Evolutionary conservation across 371 early-diverging fungal genomes (phyloP).

Genomic region (Haplosporangium sp.): DNA sequence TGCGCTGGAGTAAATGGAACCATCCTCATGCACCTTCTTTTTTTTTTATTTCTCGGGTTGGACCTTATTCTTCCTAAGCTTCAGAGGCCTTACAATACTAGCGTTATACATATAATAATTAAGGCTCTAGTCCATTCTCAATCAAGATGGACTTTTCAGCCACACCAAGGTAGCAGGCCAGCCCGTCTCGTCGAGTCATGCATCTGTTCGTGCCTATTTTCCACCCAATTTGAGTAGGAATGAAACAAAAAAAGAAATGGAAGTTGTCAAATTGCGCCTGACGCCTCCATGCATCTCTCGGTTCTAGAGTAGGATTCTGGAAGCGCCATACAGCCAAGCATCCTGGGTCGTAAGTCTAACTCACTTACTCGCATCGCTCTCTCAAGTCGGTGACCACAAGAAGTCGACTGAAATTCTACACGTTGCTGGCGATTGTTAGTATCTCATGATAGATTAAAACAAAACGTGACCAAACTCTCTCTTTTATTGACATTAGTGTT

Average conservation of each 20-base stretch:
- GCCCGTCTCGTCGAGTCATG: neutral
- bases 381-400: neutral
- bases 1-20: no score
- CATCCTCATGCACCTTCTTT: no score
- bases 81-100: neutral
- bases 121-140: neutral
- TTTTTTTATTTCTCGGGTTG: neutral
- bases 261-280: conserved; percentile 1
- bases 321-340: conserved; percentile 52
- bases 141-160: conserved; percentile 49
- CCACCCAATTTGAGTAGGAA: neutral
- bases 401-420: neutral
- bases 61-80: neutral
- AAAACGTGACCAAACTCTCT: conserved; percentile 6
- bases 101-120: neutral
- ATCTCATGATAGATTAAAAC: neutral
- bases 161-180: conserved; percentile 36
- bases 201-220: neutral
- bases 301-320: conserved; percentile 48
- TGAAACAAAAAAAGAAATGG: conserved; percentile 2
- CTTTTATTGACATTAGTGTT: conserved; percentile 29
- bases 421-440: neutral
- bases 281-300: conserved; percentile 5
- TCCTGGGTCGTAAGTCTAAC: conserved; percentile 47
- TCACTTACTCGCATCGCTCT: neutral